phyloP scores from a whole-genome alignment of 2,329 filamentous ascomycete species.

The Diaporthe vaccinii region DNA sequence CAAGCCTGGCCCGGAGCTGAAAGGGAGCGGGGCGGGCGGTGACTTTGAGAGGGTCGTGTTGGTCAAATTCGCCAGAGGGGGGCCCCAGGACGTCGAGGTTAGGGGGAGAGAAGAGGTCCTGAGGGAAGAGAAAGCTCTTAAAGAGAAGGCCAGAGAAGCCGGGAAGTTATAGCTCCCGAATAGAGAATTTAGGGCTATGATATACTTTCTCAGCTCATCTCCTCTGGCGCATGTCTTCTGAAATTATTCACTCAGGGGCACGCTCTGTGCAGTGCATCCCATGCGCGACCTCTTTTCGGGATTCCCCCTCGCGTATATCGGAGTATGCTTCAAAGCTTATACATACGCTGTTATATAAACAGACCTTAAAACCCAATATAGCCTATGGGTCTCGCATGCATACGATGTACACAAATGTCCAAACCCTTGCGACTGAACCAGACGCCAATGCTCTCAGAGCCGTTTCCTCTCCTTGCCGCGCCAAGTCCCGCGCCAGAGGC shows the following conservation, averaged over 20 bases:
- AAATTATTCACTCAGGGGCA: neutral
- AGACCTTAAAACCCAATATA: neutral
- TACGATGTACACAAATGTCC: neutral
- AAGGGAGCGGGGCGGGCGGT: slow-evolving; percentile 61
- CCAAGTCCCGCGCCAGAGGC: slow-evolving; percentile 75
- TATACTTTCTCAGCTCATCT: neutral
- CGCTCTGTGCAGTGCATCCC: too few species aligned
- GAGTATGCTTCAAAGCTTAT: neutral
- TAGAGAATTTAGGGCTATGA: neutral
- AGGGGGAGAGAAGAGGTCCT: slow-evolving; percentile 63
- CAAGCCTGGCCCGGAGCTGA: slow-evolving; percentile 69
- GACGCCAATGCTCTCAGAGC: slow-evolving; percentile 46
- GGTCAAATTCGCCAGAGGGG: slow-evolving; percentile 65
- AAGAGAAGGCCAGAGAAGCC: slow-evolving; percentile 46
- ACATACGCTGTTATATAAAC: neutral
- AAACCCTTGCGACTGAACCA: neutral
- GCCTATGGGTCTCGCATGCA: neutral
- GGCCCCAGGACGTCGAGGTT: slow-evolving; percentile 68
- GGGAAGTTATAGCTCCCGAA: slow-evolving; percentile 29
- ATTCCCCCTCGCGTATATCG: neutral
- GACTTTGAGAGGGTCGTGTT: slow-evolving; percentile 72
- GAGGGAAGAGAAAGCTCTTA: slow-evolving; percentile 58
- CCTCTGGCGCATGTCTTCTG: too few species aligned
- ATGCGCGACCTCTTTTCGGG: neutral
- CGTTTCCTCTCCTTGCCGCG: slow-evolving; percentile 68